phyloP scores from a whole-genome alignment of 805 yeast genomes.

The Ogataea naganishii region DNA sequence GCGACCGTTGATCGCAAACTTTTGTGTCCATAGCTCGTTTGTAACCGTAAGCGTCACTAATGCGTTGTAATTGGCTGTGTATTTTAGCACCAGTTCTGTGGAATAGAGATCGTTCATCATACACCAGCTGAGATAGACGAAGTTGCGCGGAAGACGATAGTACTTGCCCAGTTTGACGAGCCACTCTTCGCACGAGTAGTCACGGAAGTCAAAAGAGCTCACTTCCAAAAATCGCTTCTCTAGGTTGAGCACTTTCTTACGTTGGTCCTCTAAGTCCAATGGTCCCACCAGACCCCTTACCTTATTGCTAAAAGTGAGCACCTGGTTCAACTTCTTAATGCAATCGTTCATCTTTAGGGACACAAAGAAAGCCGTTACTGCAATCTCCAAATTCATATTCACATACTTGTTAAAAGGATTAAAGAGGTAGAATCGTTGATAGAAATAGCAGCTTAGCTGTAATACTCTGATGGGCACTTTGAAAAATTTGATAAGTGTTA shows the following conservation, averaged over 20 bases:
- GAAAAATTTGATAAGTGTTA: constrained; percentile 41
- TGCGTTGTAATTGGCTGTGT: constrained; percentile 73
- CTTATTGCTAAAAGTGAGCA: constrained; percentile 40
- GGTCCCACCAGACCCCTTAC: constrained; percentile 21
- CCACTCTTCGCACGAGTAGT: constrained; percentile 57
- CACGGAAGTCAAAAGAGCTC: constrained; percentile 72
- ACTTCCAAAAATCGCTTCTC: constrained; percentile 73
- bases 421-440: constrained; percentile 62
- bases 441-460: constrained; percentile 62
- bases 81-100: constrained; percentile 57
- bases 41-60: constrained; percentile 59
- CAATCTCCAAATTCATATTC: constrained; percentile 44
- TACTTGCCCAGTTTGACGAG: constrained; percentile 53
- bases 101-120: constrained; percentile 65
- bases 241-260: constrained; percentile 44
- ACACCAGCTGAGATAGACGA: constrained; percentile 60
- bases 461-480: constrained; percentile 66
- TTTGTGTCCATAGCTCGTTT: constrained; percentile 16
- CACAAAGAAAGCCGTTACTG: constrained; percentile 57
- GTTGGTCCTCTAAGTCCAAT: constrained; percentile 40
- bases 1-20: constrained; percentile 4
- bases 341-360: constrained; percentile 81
- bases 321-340: constrained; percentile 62
- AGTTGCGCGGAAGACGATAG: constrained; percentile 33
- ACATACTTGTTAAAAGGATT: constrained; percentile 48